Base-by-base conservation (phyloP, 2,329 filamentous ascomycete genomes). In the Aspergillus puulaauensis region DNA sequence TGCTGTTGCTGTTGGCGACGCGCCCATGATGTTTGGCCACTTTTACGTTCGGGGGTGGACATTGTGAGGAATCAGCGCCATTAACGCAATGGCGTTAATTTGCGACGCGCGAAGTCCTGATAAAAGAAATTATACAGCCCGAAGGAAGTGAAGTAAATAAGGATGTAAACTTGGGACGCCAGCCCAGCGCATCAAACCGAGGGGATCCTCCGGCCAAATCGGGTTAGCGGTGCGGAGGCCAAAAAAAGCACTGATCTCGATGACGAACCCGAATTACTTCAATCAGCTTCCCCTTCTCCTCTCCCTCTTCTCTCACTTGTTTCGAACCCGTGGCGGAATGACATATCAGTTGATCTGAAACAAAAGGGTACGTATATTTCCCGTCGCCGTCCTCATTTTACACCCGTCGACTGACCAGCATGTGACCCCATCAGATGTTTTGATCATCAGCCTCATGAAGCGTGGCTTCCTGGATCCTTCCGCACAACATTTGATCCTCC, bases 21-120 rank as follows among this genome's bases (percentile, higher is more conserved):
- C 66, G 70, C 67, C 54, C 63, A 65, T 39, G 66, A 63, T 31
- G 62, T 61, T 57, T 64, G 68, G 57, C 71, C 62, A 49, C 46
- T 61, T 53, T 57, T 70, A 62, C 66, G 68, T 52, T 69, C 65
- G 58, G 68, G 67, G 45, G 69, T 70, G 49, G 72, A 64, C 75
- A 77, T 77, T 47, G 61, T 63, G 65, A 56, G 50, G 15, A 33
- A 56, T 49, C 17, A 37, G 33, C 40, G 40, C 40, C 52, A 62
- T 64, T 58, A 58, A 60, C 48, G 56, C 33, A 33, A 45, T 9
- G 23, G 19, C 37, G 12, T 19, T 6, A 50, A 54, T 58, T 47
- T 24, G 46, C 45, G n/a, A 54, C 33, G 23, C 43, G 50, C 37
- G 15, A 54, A 23, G 21, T 49, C 46, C 52, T 23, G 45, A 56